phyloP scores from a whole-genome alignment of 2,329 filamentous ascomycete species.

The Sodiomyces alkalinus region DNA sequence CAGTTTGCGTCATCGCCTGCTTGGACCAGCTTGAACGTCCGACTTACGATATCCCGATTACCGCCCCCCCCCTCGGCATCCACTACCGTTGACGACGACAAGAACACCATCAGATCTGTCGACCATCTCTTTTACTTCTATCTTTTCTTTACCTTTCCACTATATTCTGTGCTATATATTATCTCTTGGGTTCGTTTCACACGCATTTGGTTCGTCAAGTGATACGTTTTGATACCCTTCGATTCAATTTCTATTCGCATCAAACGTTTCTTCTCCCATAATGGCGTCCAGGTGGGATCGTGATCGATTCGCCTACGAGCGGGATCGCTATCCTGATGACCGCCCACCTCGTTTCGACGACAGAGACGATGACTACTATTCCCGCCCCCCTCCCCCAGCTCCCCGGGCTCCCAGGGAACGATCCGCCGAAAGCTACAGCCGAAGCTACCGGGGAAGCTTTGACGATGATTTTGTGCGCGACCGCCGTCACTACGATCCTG shows the following conservation, averaged over 20 bases:
- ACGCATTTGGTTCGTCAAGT: too few species aligned
- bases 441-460: slow-evolving; percentile 7
- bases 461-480: slow-evolving; percentile 26
- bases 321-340: slow-evolving; percentile 37
- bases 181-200: too few species aligned
- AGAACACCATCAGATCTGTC: background rate
- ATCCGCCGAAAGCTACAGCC: slow-evolving; percentile 35
- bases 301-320: slow-evolving; percentile 32
- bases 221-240: slow-evolving; percentile 4
- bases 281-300: slow-evolving; percentile 33
- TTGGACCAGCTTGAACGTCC: too few species aligned
- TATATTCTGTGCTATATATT: background rate
- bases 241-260: slow-evolving; percentile 1
- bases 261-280: slow-evolving; percentile 2
- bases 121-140: background rate
- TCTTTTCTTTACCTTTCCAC: background rate
- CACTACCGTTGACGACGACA: too few species aligned
- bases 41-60: too few species aligned
- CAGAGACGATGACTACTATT: slow-evolving; percentile 28
- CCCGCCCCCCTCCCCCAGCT: slow-evolving; percentile 8
- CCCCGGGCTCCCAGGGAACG: slow-evolving; percentile 17
- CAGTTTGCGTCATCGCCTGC: too few species aligned
- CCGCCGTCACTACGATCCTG: slow-evolving; percentile 40
- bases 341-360: slow-evolving; percentile 29
- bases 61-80: too few species aligned